Conservation (phyloP, 2,329 filamentous ascomycete species). For the Cryphonectria naterciae region DNA sequence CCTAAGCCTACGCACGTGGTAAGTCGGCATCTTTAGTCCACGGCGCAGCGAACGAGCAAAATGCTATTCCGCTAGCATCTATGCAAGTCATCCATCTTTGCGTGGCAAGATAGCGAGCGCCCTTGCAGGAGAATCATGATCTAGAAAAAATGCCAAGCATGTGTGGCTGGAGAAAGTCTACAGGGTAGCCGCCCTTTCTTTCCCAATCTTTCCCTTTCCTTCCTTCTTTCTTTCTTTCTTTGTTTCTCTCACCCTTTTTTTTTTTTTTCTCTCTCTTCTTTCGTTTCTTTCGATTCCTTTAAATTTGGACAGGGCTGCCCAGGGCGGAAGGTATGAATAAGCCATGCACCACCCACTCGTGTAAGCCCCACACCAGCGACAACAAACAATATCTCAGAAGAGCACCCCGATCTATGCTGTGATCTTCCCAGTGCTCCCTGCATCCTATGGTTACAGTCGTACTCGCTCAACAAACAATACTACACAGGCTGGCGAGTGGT, state of each 20-base stretch:
- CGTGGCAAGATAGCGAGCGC: background rate
- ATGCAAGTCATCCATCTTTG: background rate
- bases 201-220: background rate
- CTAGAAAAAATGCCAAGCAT: background rate
- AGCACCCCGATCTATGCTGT: background rate
- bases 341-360: background rate
- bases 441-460: too few species aligned
- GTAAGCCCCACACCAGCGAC: background rate
- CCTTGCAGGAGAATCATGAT: background rate
- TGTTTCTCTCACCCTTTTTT: too few species aligned
- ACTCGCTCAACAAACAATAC: background rate
- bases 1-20: background rate
- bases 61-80: background rate
- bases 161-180: background rate
- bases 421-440: too few species aligned
- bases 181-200: too few species aligned
- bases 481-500: too few species aligned
- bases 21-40: background rate
- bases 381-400: background rate
- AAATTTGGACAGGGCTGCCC: background rate
- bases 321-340: background rate
- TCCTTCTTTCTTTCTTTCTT: background rate
- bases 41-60: background rate
- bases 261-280: background rate
- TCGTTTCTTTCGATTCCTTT: background rate